A percentile compares a stretch with the other conserved stretches of the same genome.
Evolutionary conservation across 208 protist genomes (phyloP).

Genomic region (Wallacemonas sp.): DNA sequence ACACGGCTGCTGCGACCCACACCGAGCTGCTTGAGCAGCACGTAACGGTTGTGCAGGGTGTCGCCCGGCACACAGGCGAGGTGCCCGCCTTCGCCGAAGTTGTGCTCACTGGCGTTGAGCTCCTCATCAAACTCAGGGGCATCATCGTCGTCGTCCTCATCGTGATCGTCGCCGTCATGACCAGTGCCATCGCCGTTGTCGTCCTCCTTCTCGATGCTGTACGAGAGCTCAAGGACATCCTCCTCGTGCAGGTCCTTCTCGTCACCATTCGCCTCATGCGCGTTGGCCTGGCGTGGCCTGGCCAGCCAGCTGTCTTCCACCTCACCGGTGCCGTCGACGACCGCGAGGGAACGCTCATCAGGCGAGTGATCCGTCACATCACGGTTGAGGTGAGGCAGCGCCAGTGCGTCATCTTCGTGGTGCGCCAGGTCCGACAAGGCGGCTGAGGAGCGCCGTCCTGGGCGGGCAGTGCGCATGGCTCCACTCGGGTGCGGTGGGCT

Average conservation of each 20-base stretch:
- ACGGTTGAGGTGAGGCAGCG: no score
- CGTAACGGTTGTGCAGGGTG: constrained; percentile 63
- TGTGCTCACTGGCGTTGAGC: constrained; percentile 31
- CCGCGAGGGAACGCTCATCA: no score
- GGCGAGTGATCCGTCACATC: no score
- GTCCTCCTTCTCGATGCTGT: no score
- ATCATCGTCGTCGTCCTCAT: constrained; percentile 8
- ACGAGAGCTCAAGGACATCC: background rate
- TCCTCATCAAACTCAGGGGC: constrained; percentile 15
- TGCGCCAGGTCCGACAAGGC: background rate
- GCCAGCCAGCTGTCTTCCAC: constrained; percentile 3
- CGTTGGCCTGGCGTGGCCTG: background rate
- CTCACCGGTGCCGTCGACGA: background rate
- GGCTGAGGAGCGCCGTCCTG: background rate
- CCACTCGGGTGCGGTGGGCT: background rate
- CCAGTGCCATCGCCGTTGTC: no score
- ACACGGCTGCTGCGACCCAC: constrained; percentile 56
- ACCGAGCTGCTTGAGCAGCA: constrained; percentile 47
- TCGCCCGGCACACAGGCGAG: constrained; percentile 62
- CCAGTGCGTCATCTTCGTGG: background rate
- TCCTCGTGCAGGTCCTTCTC: constrained; percentile 14
- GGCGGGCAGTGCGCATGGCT: constrained; percentile 5
- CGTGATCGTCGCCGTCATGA: no score
- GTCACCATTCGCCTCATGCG: background rate
- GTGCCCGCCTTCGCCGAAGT: constrained; percentile 54